These are phyloP conservation scores for Candida krabiensis DNA, from an alignment of 805 yeast species.

Conservation along the genomic window DNA sequence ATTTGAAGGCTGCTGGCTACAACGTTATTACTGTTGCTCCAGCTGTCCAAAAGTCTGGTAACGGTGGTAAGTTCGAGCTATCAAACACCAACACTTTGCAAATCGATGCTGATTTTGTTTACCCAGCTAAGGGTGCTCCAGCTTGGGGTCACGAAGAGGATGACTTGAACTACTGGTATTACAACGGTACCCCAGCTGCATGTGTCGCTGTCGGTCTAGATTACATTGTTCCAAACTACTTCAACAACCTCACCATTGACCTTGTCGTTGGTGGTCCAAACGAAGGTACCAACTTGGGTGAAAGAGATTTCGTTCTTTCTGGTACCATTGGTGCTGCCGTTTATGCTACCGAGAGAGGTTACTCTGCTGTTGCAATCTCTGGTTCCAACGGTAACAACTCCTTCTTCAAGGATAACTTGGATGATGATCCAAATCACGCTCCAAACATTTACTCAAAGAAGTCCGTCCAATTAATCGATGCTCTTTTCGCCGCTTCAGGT, in stretches of 20 bases:
- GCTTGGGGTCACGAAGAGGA: slow-evolving; percentile 50
- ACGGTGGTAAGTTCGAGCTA: slow-evolving; percentile 50
- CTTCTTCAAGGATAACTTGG: slow-evolving; percentile 42
- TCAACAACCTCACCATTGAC: slow-evolving; percentile 42
- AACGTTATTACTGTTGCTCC: slow-evolving; percentile 50
- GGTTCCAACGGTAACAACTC: slow-evolving; percentile 49
- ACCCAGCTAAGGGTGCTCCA: slow-evolving; percentile 46
- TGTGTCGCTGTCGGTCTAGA: slow-evolving; percentile 47
- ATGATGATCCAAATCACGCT: slow-evolving; percentile 38
- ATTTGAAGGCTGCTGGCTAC: slow-evolving; percentile 44
- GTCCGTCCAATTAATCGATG: slow-evolving; percentile 38
- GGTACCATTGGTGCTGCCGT: slow-evolving; percentile 54
- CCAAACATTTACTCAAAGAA: slow-evolving; percentile 43
- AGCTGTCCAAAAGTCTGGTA: slow-evolving; percentile 48
- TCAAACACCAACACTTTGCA: slow-evolving; percentile 39
- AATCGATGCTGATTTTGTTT: slow-evolving; percentile 46
- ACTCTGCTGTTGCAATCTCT: slow-evolving; percentile 49
- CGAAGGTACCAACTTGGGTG: slow-evolving; percentile 47
- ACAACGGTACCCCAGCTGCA: slow-evolving; percentile 54
- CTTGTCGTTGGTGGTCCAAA: slow-evolving; percentile 51
- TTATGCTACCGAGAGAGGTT: slow-evolving; percentile 44
- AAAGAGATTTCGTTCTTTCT: slow-evolving; percentile 40
- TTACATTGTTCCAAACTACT: slow-evolving; percentile 44
- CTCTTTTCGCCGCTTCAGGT: slow-evolving; percentile 39
- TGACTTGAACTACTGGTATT: slow-evolving; percentile 47